Evolutionary conservation across 805 yeast species (phyloP), one percentile per base, ranked within the genome.

Genomic region (Priceomyces fermenticarens): DNA sequence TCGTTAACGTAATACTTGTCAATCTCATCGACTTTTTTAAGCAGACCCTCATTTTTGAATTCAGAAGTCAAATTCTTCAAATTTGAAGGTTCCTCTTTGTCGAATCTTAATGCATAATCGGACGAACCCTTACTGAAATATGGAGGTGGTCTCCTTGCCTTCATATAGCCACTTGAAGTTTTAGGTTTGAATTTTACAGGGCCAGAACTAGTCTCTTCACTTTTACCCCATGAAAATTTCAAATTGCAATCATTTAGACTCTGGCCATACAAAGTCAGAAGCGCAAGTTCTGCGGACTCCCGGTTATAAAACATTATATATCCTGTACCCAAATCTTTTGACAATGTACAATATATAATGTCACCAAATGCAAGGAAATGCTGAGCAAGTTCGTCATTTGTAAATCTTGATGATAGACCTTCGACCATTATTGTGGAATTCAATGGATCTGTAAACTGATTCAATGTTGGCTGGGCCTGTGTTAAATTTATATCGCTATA

Each of bases 351-450:
- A 32, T 48, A 52, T 6, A 67, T 35, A 4, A 70, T 57, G 41
- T 65, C 62, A 3, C 96, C 96, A 65, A 81, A 88, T 29, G 81
- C 73, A 31, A 78, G 68, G 55, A 85, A 83, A 46, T 77, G 74
- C 10, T 72, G 62, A 20, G 77, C 72, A 16, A 88, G 58, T 49
- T 87, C 91, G 10, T 73, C 72, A 46, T 80, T 84, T 1, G 85
- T 71, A 30, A 84, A 74, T 16, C 64, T 63, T 3, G 77, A 65
- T 13, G 84, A 76, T 35, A 88, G 57, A 0, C 90, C 90, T 35
- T 81, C 81, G 14, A 88, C 75, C 43, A 77, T 73, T 11, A 88
- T 81, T 1, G 90, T 84, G 7, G 95, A 84, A 56, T 88, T 89
- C 56, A 79, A 73, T 9, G 90, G 87, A 59, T 89, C 96, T 14